Conservation (phyloP, 805 yeast species). For the Saccharomyces jurei region DNA sequence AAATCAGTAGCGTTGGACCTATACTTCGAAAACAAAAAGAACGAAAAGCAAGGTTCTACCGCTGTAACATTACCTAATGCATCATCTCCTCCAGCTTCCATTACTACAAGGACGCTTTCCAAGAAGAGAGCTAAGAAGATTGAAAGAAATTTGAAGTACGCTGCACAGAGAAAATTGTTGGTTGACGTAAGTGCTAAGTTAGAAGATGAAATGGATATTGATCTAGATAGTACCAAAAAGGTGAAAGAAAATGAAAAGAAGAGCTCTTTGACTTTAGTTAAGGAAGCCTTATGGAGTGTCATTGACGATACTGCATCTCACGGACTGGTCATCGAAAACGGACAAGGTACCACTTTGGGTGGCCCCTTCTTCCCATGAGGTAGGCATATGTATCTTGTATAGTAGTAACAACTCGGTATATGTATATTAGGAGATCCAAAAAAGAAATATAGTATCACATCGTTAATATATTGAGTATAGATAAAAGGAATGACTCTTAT, state of each 20-base stretch:
- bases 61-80: conserved; percentile 8
- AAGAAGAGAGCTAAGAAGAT: conserved; percentile 73
- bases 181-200: conserved; percentile 43
- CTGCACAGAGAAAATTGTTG: conserved; percentile 46
- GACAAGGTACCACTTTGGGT: conserved; percentile 82
- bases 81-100: conserved; percentile 8
- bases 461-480: not conserved
- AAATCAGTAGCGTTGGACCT: conserved; percentile 38
- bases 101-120: conserved; percentile 57
- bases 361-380: conserved; percentile 48
- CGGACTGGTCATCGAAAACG: conserved; percentile 39
- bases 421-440: not conserved
- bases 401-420: conserved; percentile 1
- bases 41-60: conserved; percentile 1
- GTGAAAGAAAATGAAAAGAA: conserved; percentile 22
- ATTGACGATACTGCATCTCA: conserved; percentile 46
- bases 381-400: conserved; percentile 9
- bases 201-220: conserved; percentile 29
- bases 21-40: conserved; percentile 27
- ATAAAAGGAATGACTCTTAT: not conserved
- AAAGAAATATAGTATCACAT: not conserved
- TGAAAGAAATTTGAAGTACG: conserved; percentile 69
- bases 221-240: conserved; percentile 37
- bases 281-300: conserved; percentile 65
- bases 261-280: conserved; percentile 36